phyloP scores from a whole-genome alignment of 176 grass and related monocot genomes.

The Aegilops speltoides region DNA sequence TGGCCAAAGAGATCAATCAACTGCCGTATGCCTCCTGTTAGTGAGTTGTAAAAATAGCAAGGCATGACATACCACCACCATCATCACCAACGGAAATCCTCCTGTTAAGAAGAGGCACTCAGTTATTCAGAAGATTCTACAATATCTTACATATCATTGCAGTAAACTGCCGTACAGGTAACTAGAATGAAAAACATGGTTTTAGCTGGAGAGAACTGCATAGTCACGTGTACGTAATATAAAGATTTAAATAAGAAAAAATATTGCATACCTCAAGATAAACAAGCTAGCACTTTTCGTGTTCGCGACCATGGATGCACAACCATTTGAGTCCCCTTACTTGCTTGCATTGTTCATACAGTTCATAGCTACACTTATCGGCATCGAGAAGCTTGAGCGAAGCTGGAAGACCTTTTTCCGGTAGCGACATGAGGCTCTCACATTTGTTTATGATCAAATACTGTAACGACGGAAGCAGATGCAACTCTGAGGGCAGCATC shows the following conservation, averaged over 20 bases:
- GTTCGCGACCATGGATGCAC: conserved; percentile 4
- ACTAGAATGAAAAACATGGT: too few species aligned
- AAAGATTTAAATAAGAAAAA: not conserved
- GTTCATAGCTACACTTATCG: not conserved
- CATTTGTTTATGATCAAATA: not conserved
- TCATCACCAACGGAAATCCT: too few species aligned
- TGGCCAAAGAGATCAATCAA: too few species aligned
- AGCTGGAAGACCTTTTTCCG: conserved; percentile 1
- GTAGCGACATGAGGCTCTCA: not conserved
- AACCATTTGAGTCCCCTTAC: not conserved
- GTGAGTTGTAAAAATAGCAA: too few species aligned
- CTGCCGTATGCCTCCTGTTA: too few species aligned
- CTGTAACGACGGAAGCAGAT: not conserved
- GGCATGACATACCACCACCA: too few species aligned
- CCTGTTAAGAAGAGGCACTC: too few species aligned
- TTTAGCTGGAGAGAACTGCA: too few species aligned
- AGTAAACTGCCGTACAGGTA: too few species aligned
- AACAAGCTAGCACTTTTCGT: not conserved
- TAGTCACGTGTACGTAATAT: too few species aligned
- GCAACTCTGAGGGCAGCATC: not conserved
- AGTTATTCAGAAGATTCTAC: too few species aligned
- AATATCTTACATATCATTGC: too few species aligned
- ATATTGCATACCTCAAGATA: not conserved
- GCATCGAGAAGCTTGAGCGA: conserved; percentile 15
- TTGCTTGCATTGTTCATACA: conserved; percentile 10